These are phyloP conservation scores for Penicillium paxilli DNA, from an alignment of 495 filamentous ascomycete genomes.

Conservation along the genomic window DNA sequence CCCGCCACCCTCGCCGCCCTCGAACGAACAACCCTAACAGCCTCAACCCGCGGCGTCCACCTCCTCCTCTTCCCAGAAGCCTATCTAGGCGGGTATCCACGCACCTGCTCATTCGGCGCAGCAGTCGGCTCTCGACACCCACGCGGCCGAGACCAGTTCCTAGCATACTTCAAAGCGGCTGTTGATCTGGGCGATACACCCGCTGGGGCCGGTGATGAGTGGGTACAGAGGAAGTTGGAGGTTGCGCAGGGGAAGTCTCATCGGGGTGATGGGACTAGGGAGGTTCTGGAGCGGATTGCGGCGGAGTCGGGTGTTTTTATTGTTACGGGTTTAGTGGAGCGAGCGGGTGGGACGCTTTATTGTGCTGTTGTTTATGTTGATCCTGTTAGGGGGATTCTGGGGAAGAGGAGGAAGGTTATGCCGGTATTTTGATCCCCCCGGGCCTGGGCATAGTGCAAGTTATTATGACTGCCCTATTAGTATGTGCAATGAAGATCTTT, in stretches of 20 bases:
- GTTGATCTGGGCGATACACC: slow-evolving; percentile 89
- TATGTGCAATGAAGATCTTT: no score
- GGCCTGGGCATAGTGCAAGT: slow-evolving; percentile 26
- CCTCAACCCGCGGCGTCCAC: slow-evolving; percentile 54
- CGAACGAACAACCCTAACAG: slow-evolving; percentile 49
- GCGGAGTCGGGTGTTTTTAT: slow-evolving; percentile 79
- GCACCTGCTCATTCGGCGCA: slow-evolving; percentile 78
- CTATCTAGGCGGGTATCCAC: slow-evolving; percentile 90
- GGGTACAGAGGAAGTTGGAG: slow-evolving; percentile 64
- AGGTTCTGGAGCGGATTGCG: slow-evolving; percentile 73
- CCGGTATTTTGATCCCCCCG: slow-evolving; percentile 51
- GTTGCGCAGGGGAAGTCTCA: slow-evolving; percentile 44
- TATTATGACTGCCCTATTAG: no score
- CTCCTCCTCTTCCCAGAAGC: slow-evolving; percentile 92
- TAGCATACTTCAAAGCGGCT: slow-evolving; percentile 73
- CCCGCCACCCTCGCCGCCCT: slow-evolving; percentile 67
- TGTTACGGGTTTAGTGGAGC: slow-evolving; percentile 77
- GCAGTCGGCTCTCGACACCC: slow-evolving; percentile 66
- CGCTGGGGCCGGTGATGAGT: slow-evolving; percentile 68
- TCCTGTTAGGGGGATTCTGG: slow-evolving; percentile 66
- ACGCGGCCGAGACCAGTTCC: slow-evolving; percentile 81
- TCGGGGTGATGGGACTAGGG: slow-evolving; percentile 87
- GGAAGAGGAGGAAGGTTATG: slow-evolving; percentile 97
- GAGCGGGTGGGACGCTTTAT: slow-evolving; percentile 77
- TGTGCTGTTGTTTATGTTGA: slow-evolving; percentile 84